Conservation (phyloP, 1,284 basidiomycete species). For the Cryptococcus maquisensis region DNA sequence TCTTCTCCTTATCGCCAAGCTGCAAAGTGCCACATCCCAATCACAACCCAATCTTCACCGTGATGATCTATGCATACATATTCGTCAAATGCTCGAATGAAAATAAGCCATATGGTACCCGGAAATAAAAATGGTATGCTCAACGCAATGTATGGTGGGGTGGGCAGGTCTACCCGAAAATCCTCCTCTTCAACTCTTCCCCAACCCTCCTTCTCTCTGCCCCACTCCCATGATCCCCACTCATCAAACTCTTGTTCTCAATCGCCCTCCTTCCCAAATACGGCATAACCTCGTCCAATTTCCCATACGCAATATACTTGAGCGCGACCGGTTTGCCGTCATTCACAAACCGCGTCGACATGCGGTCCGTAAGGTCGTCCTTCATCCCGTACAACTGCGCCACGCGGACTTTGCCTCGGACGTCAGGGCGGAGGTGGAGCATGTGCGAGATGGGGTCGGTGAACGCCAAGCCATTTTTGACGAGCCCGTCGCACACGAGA, state of each 20-base stretch:
- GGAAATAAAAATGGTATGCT: neutral
- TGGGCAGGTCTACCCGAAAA: conserved; percentile 46
- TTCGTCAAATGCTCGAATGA: neutral
- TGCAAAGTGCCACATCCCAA: too few relatives aligned
- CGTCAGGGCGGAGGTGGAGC: conserved; percentile 52
- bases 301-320: conserved; percentile 82
- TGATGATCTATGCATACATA: neutral
- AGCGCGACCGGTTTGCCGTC: conserved; percentile 63
- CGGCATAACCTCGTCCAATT: conserved; percentile 69
- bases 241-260: conserved; percentile 69
- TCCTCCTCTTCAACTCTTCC: conserved; percentile 53
- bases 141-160: too few relatives aligned
- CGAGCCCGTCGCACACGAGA: conserved; percentile 61
- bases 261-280: conserved; percentile 69
- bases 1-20: too few relatives aligned
- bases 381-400: conserved; percentile 90
- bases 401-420: conserved; percentile 65
- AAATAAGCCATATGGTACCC: too few relatives aligned
- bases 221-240: conserved; percentile 56
- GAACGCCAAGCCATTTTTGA: conserved; percentile 57
- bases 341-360: conserved; percentile 59
- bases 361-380: conserved; percentile 68
- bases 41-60: too few relatives aligned
- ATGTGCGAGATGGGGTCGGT: conserved; percentile 7
- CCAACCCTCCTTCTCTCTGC: conserved; percentile 57